Conservation (phyloP, 2,329 filamentous ascomycete genomes). For the Trichoderma sp. region DNA sequence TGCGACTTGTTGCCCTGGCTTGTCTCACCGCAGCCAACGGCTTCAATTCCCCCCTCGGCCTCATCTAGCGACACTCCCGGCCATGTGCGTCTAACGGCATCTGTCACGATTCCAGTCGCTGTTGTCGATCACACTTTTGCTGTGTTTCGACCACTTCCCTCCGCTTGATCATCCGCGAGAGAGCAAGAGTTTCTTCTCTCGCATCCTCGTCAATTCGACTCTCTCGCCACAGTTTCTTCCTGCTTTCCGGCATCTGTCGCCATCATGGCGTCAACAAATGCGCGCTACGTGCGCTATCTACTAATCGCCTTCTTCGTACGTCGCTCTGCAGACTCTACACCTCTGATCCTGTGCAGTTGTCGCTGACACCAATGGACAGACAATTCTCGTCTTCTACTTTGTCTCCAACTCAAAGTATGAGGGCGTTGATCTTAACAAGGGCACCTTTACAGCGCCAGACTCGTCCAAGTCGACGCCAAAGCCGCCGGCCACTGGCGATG, state of each 20-base stretch:
- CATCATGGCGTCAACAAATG: slow-evolving; percentile 68
- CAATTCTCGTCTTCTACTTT: slow-evolving; percentile 77
- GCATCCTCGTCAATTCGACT: neutral
- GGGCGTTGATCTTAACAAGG: slow-evolving; percentile 37
- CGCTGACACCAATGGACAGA: slow-evolving; percentile 43
- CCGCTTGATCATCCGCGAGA: neutral
- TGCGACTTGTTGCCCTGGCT: slow-evolving; percentile 8
- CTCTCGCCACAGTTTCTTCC: neutral
- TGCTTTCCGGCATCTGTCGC: slow-evolving; percentile 11
- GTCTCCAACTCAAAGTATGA: slow-evolving; percentile 64
- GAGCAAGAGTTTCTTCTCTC: slow-evolving; percentile 1
- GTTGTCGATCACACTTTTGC: neutral
- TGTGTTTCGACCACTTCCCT: slow-evolving; percentile 1
- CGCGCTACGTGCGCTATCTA: slow-evolving; percentile 76
- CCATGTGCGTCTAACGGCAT: slow-evolving; percentile 24
- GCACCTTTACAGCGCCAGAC: slow-evolving; percentile 11
- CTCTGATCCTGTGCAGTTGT: neutral
- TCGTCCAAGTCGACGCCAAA: slow-evolving; percentile 30
- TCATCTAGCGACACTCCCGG: slow-evolving; percentile 3
- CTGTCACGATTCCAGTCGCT: slow-evolving; percentile 21
- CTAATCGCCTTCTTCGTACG: slow-evolving; percentile 83
- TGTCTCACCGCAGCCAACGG: neutral
- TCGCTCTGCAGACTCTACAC: slow-evolving; percentile 31
- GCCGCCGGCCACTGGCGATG: slow-evolving; percentile 32
- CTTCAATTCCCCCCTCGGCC: neutral